Conservation (phyloP, 345 rosid genomes). For the Eucalyptus pauciflora region DNA sequence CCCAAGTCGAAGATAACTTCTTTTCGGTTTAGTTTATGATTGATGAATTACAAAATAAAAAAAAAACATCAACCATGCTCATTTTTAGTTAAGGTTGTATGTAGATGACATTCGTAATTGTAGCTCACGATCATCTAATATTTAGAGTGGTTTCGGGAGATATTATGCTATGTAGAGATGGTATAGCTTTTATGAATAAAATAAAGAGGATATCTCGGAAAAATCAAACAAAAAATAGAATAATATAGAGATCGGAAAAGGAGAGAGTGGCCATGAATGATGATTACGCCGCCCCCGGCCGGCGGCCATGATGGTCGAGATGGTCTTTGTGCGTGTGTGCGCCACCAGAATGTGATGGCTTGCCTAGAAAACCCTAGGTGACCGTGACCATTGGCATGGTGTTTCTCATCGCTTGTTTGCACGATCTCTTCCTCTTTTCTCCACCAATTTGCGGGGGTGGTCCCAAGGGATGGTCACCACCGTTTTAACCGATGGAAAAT, state of each 20-base stretch:
- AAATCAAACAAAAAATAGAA: not conserved
- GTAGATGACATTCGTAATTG: not conserved
- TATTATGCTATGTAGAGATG: not conserved
- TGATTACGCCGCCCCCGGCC: not conserved
- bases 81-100: not conserved
- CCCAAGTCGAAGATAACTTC: not conserved
- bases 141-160: not conserved
- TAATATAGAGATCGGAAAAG: not conserved
- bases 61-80: not conserved
- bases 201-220: not conserved
- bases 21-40: not conserved
- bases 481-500: not conserved
- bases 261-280: not conserved
- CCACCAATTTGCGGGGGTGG: not conserved
- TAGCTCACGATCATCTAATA: not conserved
- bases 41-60: not conserved
- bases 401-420: not conserved
- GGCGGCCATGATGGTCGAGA: not conserved
- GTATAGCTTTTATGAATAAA: not conserved
- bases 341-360: not conserved
- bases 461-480: not conserved
- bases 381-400: not conserved
- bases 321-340: not conserved
- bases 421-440: not conserved
- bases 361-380: not conserved